These are phyloP conservation scores for Echinosophora koreensis DNA, from an alignment of 306 rosid species.

Conservation along the genomic window DNA sequence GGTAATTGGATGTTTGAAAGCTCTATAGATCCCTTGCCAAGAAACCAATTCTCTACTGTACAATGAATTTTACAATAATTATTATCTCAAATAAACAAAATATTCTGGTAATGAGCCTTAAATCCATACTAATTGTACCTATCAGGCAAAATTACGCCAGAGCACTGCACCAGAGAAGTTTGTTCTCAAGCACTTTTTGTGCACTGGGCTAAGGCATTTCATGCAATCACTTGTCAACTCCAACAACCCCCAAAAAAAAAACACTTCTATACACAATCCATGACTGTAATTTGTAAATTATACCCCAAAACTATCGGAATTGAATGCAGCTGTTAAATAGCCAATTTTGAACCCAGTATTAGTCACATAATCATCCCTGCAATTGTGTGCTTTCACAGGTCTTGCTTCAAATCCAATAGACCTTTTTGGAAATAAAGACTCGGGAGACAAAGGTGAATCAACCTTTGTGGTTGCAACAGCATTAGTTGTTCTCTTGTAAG, in stretches of 20 bases:
- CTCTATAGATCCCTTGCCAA: not conserved
- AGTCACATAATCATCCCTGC: constrained; percentile 56
- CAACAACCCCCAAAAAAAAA: not conserved
- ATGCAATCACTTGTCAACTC: constrained; percentile 9
- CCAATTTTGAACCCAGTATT: constrained; percentile 63
- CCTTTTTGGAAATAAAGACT: constrained; percentile 38
- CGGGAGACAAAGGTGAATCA: not conserved
- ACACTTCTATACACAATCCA: constrained; percentile 3
- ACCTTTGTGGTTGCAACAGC: constrained; percentile 43
- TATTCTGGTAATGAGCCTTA: not conserved
- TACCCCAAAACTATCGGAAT: constrained; percentile 33
- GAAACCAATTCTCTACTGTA: not conserved
- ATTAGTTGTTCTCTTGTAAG: constrained; percentile 74
- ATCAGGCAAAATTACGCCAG: constrained; percentile 17
- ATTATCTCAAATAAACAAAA: not conserved
- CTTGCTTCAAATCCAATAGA: constrained; percentile 55
- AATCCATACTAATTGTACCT: constrained; percentile 8
- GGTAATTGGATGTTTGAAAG: not conserved
- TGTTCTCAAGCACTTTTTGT: constrained; percentile 6
- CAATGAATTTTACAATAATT: not conserved
- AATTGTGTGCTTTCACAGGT: constrained; percentile 40
- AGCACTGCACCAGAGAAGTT: not conserved
- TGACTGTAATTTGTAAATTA: constrained; percentile 31
- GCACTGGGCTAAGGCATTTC: constrained; percentile 11
- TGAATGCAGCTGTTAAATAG: constrained; percentile 62